A percentile compares a stretch with the other conserved stretches of the same genome.
Conservation (phyloP, 2,329 filamentous ascomycete species). For the Ceratocystis albifundus region DNA sequence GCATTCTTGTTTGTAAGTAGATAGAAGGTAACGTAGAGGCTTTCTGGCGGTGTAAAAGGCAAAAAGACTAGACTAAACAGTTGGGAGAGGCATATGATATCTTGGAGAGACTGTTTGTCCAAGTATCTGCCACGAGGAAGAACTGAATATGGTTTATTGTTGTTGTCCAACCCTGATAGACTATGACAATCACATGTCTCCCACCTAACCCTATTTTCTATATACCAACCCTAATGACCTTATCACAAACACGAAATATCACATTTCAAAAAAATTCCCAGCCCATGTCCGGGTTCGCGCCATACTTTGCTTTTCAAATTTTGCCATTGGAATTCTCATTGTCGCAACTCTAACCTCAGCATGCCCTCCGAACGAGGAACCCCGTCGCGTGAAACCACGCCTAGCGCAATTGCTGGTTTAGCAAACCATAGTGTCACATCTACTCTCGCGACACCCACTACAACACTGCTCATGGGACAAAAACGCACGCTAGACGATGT, state of each 20-base stretch:
- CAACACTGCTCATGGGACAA: conserved; percentile 44
- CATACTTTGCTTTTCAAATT: neutral
- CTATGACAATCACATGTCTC: neutral
- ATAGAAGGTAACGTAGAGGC: neutral
- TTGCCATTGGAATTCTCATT: neutral
- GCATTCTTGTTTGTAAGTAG: neutral
- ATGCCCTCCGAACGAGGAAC: conserved; percentile 17
- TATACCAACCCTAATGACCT: neutral
- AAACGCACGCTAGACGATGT: conserved; percentile 58
- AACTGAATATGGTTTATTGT: neutral
- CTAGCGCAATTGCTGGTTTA: neutral
- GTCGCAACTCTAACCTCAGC: neutral
- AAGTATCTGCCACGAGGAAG: no score
- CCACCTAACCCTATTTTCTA: neutral
- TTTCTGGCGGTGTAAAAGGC: neutral
- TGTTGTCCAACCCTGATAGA: neutral
- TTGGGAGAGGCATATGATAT: neutral
- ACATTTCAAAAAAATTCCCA: neutral
- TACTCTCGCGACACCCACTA: conserved; percentile 27
- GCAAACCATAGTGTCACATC: neutral
- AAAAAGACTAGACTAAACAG: neutral
- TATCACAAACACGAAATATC: neutral
- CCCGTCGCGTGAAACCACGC: conserved; percentile 19
- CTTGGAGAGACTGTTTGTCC: neutral
- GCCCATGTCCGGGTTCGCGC: neutral